Evolutionary conservation across 306 rosid genomes (phyloP).

Genomic region (Malus asiatica): DNA sequence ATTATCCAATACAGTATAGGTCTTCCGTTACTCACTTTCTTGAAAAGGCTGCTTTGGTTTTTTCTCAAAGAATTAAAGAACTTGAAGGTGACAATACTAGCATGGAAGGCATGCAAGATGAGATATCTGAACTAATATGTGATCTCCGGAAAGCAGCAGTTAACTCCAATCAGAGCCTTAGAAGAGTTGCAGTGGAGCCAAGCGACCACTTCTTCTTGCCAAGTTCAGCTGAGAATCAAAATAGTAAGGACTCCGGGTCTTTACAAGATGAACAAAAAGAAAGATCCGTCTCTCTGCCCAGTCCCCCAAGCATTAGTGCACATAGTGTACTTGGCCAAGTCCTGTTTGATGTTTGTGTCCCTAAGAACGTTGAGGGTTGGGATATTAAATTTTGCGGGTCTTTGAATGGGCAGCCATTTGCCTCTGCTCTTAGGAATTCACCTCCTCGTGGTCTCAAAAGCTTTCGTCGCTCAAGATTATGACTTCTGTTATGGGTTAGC

Average conservation of each 20-base stretch:
- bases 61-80: constrained; percentile 32
- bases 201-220: constrained; percentile 66
- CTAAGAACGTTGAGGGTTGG: constrained; percentile 69
- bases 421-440: constrained; percentile 51
- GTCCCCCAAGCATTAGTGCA: constrained; percentile 49
- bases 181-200: constrained; percentile 60
- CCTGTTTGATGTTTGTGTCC: constrained; percentile 64
- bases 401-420: constrained; percentile 50
- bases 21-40: constrained; percentile 51
- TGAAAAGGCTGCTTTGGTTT: constrained; percentile 45
- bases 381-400: constrained; percentile 56
- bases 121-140: constrained; percentile 54
- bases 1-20: constrained; percentile 53
- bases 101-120: constrained; percentile 42
- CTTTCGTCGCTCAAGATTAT: constrained; percentile 65
- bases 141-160: constrained; percentile 65
- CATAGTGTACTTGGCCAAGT: constrained; percentile 63
- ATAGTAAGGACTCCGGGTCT: constrained; percentile 21
- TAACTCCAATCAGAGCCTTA: constrained; percentile 54
- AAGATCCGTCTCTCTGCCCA: constrained; percentile 34
- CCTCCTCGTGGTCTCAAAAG: constrained; percentile 47
- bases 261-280: constrained; percentile 43
- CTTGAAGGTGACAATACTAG: constrained; percentile 38
- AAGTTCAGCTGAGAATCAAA: constrained; percentile 40
- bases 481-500: constrained; percentile 4